Evolutionary conservation across 495 filamentous ascomycete genomes (phyloP).

Genomic region (Lasiosphaeria ovina): DNA sequence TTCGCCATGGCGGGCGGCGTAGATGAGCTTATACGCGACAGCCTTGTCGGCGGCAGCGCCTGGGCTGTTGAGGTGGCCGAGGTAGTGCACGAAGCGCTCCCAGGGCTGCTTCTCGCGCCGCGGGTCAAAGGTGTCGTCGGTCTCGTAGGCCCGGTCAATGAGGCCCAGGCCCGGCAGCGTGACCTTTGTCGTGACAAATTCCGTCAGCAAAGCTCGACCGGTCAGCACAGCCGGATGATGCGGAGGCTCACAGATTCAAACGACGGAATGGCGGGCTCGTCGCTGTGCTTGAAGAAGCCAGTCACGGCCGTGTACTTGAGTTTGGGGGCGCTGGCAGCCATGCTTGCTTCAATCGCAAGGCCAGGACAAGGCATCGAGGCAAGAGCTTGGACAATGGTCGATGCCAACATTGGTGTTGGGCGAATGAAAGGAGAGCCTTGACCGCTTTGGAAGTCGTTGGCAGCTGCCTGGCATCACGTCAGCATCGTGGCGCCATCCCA

Average conservation of each 20-base stretch:
- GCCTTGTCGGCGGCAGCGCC: constrained; percentile 6
- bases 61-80: constrained; percentile 26
- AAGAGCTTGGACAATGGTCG: too few relatives aligned
- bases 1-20: constrained; percentile 35
- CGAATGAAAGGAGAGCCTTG: too few relatives aligned
- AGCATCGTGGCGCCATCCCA: too few relatives aligned
- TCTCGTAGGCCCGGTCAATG: constrained; percentile 28
- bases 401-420: too few relatives aligned
- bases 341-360: neutral
- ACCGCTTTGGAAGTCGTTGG: too few relatives aligned
- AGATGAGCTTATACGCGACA: constrained; percentile 34
- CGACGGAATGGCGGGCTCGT: neutral
- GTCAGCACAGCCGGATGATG: neutral
- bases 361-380: too few relatives aligned
- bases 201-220: neutral
- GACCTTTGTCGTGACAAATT: constrained; percentile 10
- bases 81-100: constrained; percentile 32
- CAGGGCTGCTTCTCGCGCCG: constrained; percentile 24
- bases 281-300: neutral
- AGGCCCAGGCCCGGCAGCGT: constrained; percentile 33
- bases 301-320: neutral
- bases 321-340: neutral
- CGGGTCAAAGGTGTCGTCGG: constrained; percentile 24
- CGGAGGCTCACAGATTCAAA: neutral
- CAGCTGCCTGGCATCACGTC: too few relatives aligned